These are phyloP conservation scores for Nemania abortiva DNA, from an alignment of 2,329 filamentous ascomycete species.

Conservation along the genomic window DNA sequence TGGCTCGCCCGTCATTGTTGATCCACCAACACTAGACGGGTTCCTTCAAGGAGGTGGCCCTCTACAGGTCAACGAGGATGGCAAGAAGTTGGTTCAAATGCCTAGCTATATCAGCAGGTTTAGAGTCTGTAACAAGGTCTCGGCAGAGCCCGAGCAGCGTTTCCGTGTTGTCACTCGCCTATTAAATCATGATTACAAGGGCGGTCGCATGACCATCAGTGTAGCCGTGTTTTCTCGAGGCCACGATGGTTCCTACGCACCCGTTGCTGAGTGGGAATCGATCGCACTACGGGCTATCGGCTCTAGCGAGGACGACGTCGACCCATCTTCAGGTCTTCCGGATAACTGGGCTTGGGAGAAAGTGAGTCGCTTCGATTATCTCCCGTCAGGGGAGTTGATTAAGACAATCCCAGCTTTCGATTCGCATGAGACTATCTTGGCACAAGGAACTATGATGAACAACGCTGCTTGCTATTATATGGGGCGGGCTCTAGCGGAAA, in stretches of 20 bases:
- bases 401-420: not conserved
- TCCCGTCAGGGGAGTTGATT: not conserved
- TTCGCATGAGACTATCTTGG: not conserved
- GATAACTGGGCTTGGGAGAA: conserved; percentile 45
- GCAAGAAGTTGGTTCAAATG: conserved; percentile 46
- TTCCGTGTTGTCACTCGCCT: conserved; percentile 46
- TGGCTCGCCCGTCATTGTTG: conserved; percentile 45
- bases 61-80: conserved; percentile 43
- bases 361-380: conserved; percentile 3
- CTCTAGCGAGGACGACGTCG: conserved; percentile 19
- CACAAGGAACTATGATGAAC: conserved; percentile 25
- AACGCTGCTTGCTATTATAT: conserved; percentile 42
- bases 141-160: conserved; percentile 34
- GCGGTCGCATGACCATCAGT: conserved; percentile 44
- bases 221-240: conserved; percentile 45
- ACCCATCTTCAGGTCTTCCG: conserved; percentile 41
- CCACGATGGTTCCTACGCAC: conserved; percentile 29
- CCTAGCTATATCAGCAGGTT: conserved; percentile 50
- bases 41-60: conserved; percentile 47
- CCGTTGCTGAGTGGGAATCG: conserved; percentile 45
- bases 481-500: conserved; percentile 41
- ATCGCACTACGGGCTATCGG: conserved; percentile 31
- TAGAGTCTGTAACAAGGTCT: conserved; percentile 50
- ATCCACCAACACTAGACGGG: conserved; percentile 48
- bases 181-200: conserved; percentile 44